A percentile compares a stretch with the other conserved stretches of the same genome.
These are phyloP conservation scores for Adansonia digitata DNA, from an alignment of 345 rosid species.

Conservation along the genomic window DNA sequence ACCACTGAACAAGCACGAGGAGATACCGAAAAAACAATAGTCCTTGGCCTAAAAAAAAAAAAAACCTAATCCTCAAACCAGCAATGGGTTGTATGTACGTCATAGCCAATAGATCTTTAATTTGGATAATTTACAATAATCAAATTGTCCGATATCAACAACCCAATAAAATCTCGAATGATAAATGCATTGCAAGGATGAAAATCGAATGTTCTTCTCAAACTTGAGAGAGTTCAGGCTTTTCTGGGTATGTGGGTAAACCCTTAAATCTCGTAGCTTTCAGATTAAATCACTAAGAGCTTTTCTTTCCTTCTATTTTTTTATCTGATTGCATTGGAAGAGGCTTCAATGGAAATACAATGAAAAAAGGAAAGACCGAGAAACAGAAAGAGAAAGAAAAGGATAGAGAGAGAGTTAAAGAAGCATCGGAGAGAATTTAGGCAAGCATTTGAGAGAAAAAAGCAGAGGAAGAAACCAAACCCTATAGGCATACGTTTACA, in stretches of 20 bases:
- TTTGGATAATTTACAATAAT: slow-evolving; percentile 12
- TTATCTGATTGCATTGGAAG: no score
- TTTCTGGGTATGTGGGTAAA: slow-evolving; percentile 5
- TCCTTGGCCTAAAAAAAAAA: slow-evolving; percentile 20
- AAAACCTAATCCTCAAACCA: slow-evolving; percentile 29
- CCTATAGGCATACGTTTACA: slow-evolving; percentile 5
- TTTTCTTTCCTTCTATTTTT: no score
- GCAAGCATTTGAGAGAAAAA: slow-evolving; percentile 1
- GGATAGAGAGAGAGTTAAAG: no score
- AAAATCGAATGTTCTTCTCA: slow-evolving; percentile 15
- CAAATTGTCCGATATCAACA: slow-evolving; percentile 16
- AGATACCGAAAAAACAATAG: slow-evolving; percentile 4
- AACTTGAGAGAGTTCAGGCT: slow-evolving; percentile 25
- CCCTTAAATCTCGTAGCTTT: no score
- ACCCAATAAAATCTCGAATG: slow-evolving; percentile 16
- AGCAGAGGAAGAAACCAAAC: slow-evolving; percentile 12
- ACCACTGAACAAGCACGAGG: slow-evolving; percentile 11
- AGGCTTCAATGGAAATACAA: no score
- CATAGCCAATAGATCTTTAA: neutral
- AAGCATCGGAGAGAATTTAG: slow-evolving; percentile 29
- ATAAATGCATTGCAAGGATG: slow-evolving; percentile 14
- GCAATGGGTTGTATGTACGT: slow-evolving; percentile 16
- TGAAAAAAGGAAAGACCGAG: no score
- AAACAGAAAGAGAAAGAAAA: no score
- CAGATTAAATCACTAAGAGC: no score